Conservation (phyloP, 352 stramenopile genomes). For the Phytophthora macrochlamydospora region DNA sequence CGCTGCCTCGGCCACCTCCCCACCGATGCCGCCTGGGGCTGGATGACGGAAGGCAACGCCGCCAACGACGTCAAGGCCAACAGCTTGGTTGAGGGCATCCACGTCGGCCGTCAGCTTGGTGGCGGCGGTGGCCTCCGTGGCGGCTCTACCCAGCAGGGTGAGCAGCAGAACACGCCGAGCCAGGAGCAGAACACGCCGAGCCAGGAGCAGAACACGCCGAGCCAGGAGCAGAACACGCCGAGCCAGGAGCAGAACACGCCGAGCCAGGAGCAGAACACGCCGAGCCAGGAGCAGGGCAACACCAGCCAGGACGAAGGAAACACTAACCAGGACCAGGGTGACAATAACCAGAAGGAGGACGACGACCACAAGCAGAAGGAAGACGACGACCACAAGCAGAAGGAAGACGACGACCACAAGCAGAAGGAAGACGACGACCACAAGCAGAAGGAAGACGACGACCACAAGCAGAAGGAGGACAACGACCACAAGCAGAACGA, state of each 20-base stretch:
- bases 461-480: too few species aligned
- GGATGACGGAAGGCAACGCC: constrained; percentile 13
- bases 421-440: too few species aligned
- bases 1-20: constrained; percentile 21
- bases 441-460: too few species aligned
- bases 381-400: too few species aligned
- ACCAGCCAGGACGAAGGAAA: neutral
- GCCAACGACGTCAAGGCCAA: constrained; percentile 16
- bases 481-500: too few species aligned
- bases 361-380: too few species aligned
- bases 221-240: too few species aligned
- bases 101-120: constrained; percentile 24
- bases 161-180: neutral
- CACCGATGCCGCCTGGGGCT: constrained; percentile 24
- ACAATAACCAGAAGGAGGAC: neutral
- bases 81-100: constrained; percentile 10
- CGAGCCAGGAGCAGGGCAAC: neutral
- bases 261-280: too few species aligned
- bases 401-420: too few species aligned
- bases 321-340: neutral
- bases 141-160: neutral
- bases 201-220: too few species aligned
- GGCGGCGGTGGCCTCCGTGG: constrained; percentile 26
- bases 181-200: neutral
- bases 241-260: too few species aligned